These are phyloP conservation scores for Phenoliferia sp. DNA, from an alignment of 1,284 basidiomycete species.

Conservation along the genomic window DNA sequence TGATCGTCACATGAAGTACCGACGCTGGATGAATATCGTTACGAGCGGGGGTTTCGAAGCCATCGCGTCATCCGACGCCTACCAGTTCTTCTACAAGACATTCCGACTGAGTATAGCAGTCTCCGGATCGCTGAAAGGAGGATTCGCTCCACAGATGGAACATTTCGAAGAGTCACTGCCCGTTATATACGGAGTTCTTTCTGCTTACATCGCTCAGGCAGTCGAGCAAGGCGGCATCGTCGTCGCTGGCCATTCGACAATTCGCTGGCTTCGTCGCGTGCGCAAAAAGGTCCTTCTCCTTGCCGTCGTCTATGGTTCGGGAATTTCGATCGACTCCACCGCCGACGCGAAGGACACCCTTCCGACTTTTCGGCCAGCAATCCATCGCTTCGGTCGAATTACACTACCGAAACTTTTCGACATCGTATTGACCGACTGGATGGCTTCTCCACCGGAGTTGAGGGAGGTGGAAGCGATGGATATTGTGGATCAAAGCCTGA, in stretches of 20 bases:
- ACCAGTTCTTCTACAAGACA: not conserved
- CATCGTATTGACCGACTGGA: not conserved
- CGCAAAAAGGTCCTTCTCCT: not conserved
- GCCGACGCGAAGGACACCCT: not conserved
- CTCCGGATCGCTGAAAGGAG: not conserved
- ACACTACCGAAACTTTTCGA: not conserved
- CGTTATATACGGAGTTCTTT: not conserved
- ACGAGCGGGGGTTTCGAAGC: not conserved
- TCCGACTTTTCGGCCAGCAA: not conserved
- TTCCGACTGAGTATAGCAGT: not conserved
- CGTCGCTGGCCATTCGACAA: not conserved
- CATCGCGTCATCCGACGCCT: not conserved
- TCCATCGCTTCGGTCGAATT: not conserved
- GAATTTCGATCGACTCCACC: not conserved
- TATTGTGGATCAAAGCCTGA: not conserved
- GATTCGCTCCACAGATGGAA: not conserved
- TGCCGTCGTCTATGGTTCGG: not conserved
- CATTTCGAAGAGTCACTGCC: not conserved
- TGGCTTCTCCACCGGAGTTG: not conserved
- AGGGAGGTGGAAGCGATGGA: not conserved
- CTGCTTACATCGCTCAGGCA: not conserved
- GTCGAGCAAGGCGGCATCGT: not conserved
- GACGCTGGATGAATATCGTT: not conserved
- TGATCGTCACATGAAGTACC: not conserved
- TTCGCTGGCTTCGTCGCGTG: not conserved